Conservation (phyloP, 1,139 yeast species). For the Candida frijolesensis region DNA sequence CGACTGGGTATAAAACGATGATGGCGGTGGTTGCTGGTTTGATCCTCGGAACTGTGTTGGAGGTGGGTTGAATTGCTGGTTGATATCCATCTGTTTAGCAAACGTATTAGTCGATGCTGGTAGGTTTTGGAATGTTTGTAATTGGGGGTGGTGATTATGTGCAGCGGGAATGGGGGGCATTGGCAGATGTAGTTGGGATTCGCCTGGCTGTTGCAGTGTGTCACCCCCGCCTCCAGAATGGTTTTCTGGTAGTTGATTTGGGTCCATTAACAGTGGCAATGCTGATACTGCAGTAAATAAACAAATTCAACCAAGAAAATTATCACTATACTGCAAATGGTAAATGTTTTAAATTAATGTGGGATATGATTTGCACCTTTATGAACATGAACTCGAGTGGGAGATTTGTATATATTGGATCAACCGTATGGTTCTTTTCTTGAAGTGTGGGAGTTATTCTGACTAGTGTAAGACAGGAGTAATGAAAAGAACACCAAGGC, state of each 20-base stretch:
- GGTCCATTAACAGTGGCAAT: constrained; percentile 2
- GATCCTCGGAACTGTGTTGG: background rate
- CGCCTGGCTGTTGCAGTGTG: constrained; percentile 7
- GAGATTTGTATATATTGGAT: background rate
- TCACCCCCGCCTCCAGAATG: constrained; percentile 1
- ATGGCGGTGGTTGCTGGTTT: constrained; percentile 7
- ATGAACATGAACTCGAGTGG: background rate
- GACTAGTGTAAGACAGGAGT: too few relatives aligned
- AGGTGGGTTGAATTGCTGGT: background rate
- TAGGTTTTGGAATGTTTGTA: constrained; percentile 8
- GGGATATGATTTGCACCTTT: background rate
- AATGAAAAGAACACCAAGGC: too few relatives aligned
- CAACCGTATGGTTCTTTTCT: too few relatives aligned
- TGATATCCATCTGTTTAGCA: constrained; percentile 7
- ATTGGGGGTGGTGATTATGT: background rate
- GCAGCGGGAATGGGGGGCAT: constrained; percentile 3
- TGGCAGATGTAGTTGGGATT: constrained; percentile 13
- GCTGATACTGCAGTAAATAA: background rate
- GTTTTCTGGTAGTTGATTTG: constrained; percentile 5
- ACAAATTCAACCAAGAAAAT: background rate
- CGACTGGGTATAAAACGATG: constrained; percentile 5
- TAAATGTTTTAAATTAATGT: background rate
- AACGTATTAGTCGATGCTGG: constrained; percentile 1
- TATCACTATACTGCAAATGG: background rate
- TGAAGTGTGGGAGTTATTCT: too few relatives aligned